Evolutionary conservation across 495 filamentous ascomycete genomes (phyloP).

Genomic region (Durotheca rogersii): DNA sequence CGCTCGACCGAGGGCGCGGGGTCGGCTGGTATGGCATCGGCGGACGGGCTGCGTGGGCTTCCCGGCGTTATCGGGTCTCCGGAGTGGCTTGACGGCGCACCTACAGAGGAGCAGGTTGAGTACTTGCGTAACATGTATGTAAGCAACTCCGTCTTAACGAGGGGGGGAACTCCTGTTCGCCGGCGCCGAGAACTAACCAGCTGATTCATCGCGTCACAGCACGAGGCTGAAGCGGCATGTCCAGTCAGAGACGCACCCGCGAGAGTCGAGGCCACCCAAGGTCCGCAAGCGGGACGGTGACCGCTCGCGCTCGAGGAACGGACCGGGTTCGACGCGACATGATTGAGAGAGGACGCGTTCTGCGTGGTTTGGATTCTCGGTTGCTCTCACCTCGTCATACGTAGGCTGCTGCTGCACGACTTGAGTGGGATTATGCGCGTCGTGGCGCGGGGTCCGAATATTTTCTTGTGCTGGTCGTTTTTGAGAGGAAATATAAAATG

Average conservation of each 20-base stretch:
- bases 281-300: conserved; percentile 15
- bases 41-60: conserved; percentile 5
- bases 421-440: too few species aligned
- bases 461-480: too few species aligned
- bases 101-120: conserved; percentile 16
- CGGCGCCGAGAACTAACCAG: too few species aligned
- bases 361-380: too few species aligned
- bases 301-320: not conserved
- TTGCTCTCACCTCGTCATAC: too few species aligned
- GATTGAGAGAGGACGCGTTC: not conserved
- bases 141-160: not conserved
- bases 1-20: not conserved
- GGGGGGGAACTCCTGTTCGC: too few species aligned
- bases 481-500: too few species aligned
- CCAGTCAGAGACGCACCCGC: conserved; percentile 17
- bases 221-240: conserved; percentile 15
- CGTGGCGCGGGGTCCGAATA: too few species aligned
- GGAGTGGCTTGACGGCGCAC: conserved; percentile 7
- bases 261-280: conserved; percentile 14
- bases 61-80: conserved; percentile 5
- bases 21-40: conserved; percentile 1
- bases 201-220: conserved; percentile 1
- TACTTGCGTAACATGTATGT: conserved; percentile 21
- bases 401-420: too few species aligned
- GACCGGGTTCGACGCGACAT: not conserved